Evolutionary conservation across 306 rosid genomes (phyloP).

Genomic region (Quercus ilex): DNA sequence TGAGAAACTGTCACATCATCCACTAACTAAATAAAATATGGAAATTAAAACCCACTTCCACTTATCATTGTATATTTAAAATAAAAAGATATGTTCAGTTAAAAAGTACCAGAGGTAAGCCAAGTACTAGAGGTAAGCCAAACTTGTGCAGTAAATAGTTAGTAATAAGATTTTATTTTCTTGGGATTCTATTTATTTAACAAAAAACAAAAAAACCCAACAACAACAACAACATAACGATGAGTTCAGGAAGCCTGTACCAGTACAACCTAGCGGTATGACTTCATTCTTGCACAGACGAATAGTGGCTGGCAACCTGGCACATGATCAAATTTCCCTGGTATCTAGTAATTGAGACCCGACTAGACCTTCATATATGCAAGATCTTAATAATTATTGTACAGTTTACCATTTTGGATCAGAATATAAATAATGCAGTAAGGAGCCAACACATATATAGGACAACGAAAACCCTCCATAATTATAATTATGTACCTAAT

Average conservation of each 20-base stretch:
- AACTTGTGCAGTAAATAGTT: accelerated
- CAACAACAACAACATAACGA: too few species aligned
- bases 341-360: too few species aligned
- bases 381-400: background rate
- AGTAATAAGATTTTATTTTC: too few species aligned
- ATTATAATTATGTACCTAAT: background rate
- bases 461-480: background rate
- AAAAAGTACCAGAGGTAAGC: too few species aligned
- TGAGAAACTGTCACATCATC: accelerated
- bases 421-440: background rate
- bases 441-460: background rate
- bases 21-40: too few species aligned
- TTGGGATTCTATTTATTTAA: too few species aligned
- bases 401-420: background rate
- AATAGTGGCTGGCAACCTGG: background rate
- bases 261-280: background rate
- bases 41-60: accelerated
- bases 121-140: accelerated
- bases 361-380: background rate
- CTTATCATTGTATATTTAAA: accelerated
- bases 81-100: accelerated
- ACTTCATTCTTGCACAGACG: background rate
- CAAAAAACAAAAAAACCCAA: too few species aligned
- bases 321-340: background rate
- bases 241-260: background rate